Percentiles rank a stretch among this genome's conserved stretches.
Conservation (phyloP, 2,329 filamentous ascomycete species). For the Lachnellula hyalina region DNA sequence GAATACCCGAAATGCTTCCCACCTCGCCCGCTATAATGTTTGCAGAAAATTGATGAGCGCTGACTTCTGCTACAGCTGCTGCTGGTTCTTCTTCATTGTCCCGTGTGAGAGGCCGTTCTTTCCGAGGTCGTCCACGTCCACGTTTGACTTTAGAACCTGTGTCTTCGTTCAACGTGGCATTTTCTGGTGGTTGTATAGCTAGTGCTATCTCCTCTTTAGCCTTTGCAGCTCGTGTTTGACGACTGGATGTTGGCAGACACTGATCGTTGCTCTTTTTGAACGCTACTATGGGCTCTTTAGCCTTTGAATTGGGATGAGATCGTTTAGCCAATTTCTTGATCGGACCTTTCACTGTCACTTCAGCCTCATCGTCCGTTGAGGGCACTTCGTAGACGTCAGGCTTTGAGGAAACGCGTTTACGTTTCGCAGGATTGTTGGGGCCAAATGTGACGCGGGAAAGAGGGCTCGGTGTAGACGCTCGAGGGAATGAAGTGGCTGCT, state of each 20-base stretch:
- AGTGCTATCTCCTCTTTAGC: background rate
- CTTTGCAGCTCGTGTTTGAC: background rate
- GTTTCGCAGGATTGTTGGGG: background rate
- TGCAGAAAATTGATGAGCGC: background rate
- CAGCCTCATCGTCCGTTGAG: background rate
- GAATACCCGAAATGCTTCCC: slow-evolving; percentile 1
- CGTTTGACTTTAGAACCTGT: too few species aligned
- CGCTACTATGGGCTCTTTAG: background rate
- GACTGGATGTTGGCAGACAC: background rate
- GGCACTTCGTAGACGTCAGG: background rate
- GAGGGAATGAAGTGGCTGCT: background rate
- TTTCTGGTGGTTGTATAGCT: background rate
- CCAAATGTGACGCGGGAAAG: background rate
- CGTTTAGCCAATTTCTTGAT: background rate
- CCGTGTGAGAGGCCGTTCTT: too few species aligned
- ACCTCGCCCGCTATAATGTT: background rate
- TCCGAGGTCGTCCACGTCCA: background rate
- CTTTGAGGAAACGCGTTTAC: background rate
- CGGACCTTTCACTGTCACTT: background rate
- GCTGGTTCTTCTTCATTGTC: background rate
- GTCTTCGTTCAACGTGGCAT: background rate
- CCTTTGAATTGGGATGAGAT: background rate
- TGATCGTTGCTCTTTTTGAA: background rate
- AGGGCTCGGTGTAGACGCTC: background rate
- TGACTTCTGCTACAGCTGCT: background rate